phyloP scores from a whole-genome alignment of 202 grass and related monocot species.

The Brachypodium distachyon region DNA sequence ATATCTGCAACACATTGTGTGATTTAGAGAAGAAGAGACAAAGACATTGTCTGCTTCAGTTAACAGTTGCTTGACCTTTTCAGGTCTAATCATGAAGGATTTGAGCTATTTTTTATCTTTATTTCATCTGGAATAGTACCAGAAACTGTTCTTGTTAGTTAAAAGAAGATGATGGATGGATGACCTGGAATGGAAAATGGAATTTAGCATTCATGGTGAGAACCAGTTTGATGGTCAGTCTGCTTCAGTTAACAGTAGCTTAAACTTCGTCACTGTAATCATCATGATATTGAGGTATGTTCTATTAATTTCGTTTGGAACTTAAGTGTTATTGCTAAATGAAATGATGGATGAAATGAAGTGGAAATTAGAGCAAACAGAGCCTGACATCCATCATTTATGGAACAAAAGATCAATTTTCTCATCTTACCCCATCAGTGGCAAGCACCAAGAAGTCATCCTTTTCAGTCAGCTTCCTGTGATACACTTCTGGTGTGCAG shows the following conservation, averaged over 20 bases:
- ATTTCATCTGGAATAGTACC: neutral
- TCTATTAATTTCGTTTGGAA: no score
- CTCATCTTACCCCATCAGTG: slow-evolving; percentile 62
- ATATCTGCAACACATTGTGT: slow-evolving; percentile 39
- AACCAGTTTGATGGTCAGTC: no score
- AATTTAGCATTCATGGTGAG: no score
- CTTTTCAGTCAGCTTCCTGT: slow-evolving; percentile 58
- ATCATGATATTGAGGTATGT: no score
- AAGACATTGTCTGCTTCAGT: neutral
- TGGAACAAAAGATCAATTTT: neutral
- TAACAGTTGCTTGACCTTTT: neutral
- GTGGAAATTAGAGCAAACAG: neutral
- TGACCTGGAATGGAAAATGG: neutral
- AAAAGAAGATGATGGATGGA: neutral
- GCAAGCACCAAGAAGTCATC: slow-evolving; percentile 92
- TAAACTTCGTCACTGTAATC: no score
- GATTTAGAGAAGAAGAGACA: neutral
- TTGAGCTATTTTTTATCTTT: neutral
- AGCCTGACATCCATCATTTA: neutral
- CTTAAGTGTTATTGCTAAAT: no score
- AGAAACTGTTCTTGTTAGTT: neutral
- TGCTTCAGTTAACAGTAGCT: no score
- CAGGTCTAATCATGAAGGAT: neutral
- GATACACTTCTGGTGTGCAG: slow-evolving; percentile 57
- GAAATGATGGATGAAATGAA: neutral